Base-by-base conservation (phyloP, 305 asterid species). In the Ilex paraguariensis region DNA sequence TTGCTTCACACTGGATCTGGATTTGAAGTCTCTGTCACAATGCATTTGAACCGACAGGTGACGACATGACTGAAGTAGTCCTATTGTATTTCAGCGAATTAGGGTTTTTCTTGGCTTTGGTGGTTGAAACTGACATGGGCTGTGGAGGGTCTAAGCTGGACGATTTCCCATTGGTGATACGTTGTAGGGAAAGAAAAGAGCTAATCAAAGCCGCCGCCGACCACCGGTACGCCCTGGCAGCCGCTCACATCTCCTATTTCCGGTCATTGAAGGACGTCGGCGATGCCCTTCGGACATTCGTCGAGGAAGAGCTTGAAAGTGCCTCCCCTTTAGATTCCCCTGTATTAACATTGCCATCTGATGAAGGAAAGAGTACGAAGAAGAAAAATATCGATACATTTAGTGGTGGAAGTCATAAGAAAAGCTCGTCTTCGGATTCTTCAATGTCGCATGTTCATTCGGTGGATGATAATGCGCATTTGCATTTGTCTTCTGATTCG, bases 221-320 rank as follows among this genome's bases (percentile, higher is more conserved):
- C 75, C 79, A 90, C 78, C 90, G 97, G 66, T 93, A 82, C 78
- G 90, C 93, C 6, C 84, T 93, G 40, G 90, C 99, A 15, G 87
- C 94, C 30, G 92, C 97, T 10, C 97, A 93, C 72, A 75, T 90
- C 17, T 75, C 97, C 16, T 90, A 90, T 65, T 93, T 93, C 65
- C 84, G 71, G 31, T 90, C 94, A 0, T 85, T 93, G 51, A 90
- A 79, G 70, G 88, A 77, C 58, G 85, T 93, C 15, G 97, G 97
- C 16, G 95, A 93, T 13, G 95, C 97, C 13, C 81, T 93, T 28
- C 73, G 95, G 67, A 85, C 68, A 57, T 93, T 90, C 54, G 97
- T 93, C 21, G 97, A 93, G 33, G 95, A 90, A 61, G 96, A 93
- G 75, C 85, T 93, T 40, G 42, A 80, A 33, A 52, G 76, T 50